Base-by-base conservation (phyloP, 148 eudicot species). In the Bassia scoparia region DNA sequence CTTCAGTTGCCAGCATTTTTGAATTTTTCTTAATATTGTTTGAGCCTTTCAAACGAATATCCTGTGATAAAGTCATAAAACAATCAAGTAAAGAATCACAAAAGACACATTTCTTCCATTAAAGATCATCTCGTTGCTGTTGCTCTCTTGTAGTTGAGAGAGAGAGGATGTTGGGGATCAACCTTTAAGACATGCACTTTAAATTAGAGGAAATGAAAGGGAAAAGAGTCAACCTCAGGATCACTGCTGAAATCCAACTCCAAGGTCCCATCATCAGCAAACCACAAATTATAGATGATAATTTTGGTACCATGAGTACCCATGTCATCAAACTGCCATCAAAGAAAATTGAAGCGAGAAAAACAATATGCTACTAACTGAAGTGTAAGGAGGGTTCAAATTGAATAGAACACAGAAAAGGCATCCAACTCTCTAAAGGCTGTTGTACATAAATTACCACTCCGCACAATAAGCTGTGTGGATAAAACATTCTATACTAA, bases 231-330 rank as follows among this genome's bases (percentile, higher is more conserved):
- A 72, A 91, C 98, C 97, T 90, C 83, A 60, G 85, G 86, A 80
- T 91, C 92, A 59, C 82, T 81, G 34, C 87, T 83, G 64, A 90
- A 89, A 86, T 93, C 97, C 66, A 94, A 87, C 81, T 94, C 98
- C 82, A 88, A 34, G 55, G 59, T 61, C 30, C 89, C 91, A 38
- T 84, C 97, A 55, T 94, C 87, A 52, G 77, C 80, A 58, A 76
- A 80, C 98, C 98, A 94, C 69, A 94, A 83, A 83, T 91, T 94
- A 76, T 89, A 90, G 72, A 94, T 70, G 37, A 91, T 77, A 33
- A 94, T 74, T 88, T 87, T 89, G 61, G 98, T 90, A 59, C 98
- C 98, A 79, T 87, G 92, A 76, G 69, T 26, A 62, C 87, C 93
- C 68, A 94, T 72, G 67, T 82, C 87, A 76, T 87, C 93, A 80